Evolutionary conservation across 805 yeast genomes (phyloP).

Genomic region (Monosporozyma siamensis): DNA sequence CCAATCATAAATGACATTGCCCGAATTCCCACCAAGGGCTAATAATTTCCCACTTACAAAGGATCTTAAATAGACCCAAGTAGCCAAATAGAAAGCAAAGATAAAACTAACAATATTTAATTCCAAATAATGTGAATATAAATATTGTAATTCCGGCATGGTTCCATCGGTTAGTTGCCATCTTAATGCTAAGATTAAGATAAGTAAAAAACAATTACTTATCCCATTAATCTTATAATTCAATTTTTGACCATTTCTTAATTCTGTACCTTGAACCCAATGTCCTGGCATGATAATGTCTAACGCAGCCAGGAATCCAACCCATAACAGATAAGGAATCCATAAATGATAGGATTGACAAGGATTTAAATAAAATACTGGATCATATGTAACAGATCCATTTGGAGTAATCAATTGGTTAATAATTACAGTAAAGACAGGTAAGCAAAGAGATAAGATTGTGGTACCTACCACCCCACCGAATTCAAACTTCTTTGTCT

Average conservation of each 20-base stretch:
- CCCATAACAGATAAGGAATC: constrained; percentile 67
- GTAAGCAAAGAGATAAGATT: constrained; percentile 56
- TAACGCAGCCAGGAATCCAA: constrained; percentile 48
- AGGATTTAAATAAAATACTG: constrained; percentile 36
- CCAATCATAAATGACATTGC: constrained; percentile 76
- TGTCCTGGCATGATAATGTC: constrained; percentile 64
- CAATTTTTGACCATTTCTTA: constrained; percentile 69
- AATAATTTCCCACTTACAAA: constrained; percentile 58
- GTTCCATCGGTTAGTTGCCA: constrained; percentile 40
- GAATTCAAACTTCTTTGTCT: constrained; percentile 64
- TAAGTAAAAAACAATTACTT: constrained; percentile 37
- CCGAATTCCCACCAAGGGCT: constrained; percentile 81
- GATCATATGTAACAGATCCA: background rate
- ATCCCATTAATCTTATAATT: constrained; percentile 77
- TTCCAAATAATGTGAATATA: constrained; percentile 60
- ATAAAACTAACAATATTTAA: constrained; percentile 53
- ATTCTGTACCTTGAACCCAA: constrained; percentile 49
- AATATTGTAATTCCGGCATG: constrained; percentile 71
- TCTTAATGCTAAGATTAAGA: constrained; percentile 42
- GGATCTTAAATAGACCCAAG: constrained; percentile 56
- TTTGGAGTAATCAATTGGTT: constrained; percentile 53
- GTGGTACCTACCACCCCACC: constrained; percentile 70
- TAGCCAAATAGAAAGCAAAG: constrained; percentile 55
- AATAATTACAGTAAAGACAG: constrained; percentile 49
- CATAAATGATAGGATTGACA: constrained; percentile 35